Evolutionary conservation across 2,329 filamentous ascomycete genomes (phyloP).

Genomic region (Claviceps sp.): DNA sequence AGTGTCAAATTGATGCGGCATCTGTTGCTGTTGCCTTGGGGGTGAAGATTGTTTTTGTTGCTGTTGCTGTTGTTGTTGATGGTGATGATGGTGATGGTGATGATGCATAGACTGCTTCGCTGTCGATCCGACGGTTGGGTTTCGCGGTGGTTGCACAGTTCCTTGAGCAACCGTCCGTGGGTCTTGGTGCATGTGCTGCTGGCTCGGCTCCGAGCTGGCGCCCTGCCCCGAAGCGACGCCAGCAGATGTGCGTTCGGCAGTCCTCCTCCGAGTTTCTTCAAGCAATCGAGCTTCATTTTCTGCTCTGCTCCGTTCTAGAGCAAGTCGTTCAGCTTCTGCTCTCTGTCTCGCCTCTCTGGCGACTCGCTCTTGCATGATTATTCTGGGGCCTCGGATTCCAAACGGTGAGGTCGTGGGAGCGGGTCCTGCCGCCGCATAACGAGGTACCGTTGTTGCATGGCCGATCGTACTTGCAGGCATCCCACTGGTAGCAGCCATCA

Average conservation of each 20-base stretch:
- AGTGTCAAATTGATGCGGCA: constrained; percentile 1
- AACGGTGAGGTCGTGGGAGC: constrained; percentile 41
- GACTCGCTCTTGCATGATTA: constrained; percentile 80
- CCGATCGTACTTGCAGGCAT: constrained; percentile 40
- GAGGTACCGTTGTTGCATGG: constrained; percentile 31
- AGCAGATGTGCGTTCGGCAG: constrained; percentile 48
- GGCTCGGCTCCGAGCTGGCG: constrained; percentile 16
- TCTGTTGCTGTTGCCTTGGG: neutral
- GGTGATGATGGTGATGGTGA: neutral
- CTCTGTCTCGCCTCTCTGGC: constrained; percentile 61
- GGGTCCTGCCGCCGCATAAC: constrained; percentile 33
- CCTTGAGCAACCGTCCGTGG: constrained; percentile 17
- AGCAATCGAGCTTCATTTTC: constrained; percentile 41
- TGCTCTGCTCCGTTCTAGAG: constrained; percentile 40
- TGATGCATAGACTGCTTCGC: constrained; percentile 8
- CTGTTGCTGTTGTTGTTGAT: neutral
- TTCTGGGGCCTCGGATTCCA: constrained; percentile 69
- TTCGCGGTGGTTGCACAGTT: constrained; percentile 10
- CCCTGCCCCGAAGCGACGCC: constrained; percentile 27
- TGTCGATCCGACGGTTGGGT: constrained; percentile 4
- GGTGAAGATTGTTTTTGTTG: neutral
- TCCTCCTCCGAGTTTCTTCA: constrained; percentile 42
- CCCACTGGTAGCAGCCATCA: constrained; percentile 46
- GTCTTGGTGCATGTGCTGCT: constrained; percentile 14
- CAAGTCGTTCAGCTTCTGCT: constrained; percentile 49